Percentiles rank a stretch among this genome's conserved stretches.
phyloP scores from a whole-genome alignment of 2,329 filamentous ascomycete genomes.

The Diaporthe batatas region DNA sequence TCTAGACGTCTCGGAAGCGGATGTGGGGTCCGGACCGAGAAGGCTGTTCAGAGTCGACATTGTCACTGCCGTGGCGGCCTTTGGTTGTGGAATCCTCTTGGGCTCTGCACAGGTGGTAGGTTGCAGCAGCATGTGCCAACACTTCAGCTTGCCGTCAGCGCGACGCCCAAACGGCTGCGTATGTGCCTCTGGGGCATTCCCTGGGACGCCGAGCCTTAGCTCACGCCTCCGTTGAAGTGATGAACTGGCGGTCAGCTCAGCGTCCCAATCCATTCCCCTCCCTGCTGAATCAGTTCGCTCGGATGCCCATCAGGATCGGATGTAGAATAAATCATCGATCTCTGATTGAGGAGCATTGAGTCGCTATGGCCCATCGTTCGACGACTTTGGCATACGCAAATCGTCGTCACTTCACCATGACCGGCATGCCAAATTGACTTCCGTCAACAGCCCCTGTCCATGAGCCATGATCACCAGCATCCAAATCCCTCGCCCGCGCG shows the following conservation, averaged over 20 bases:
- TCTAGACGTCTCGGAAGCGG: conserved; percentile 42
- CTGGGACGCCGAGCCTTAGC: conserved; percentile 36
- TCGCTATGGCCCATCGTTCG: conserved; percentile 20
- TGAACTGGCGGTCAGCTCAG: conserved; percentile 65
- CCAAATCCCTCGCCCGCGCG: conserved; percentile 42
- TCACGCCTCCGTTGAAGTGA: conserved; percentile 44
- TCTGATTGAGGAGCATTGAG: conserved; percentile 3
- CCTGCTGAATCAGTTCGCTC: conserved; percentile 39
- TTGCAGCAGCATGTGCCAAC: conserved; percentile 20
- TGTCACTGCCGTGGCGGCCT: conserved; percentile 27
- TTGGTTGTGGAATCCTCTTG: background rate
- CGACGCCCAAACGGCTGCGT: conserved; percentile 16
- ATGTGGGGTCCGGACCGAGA: conserved; percentile 33
- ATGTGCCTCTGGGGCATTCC: conserved; percentile 27
- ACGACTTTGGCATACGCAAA: conserved; percentile 13
- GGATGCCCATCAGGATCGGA: conserved; percentile 44
- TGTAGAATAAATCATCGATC: conserved; percentile 37
- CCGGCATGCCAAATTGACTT: conserved; percentile 39
- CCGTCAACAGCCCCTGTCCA: conserved; percentile 50
- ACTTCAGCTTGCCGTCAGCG: conserved; percentile 31
- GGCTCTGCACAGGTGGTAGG: conserved; percentile 18
- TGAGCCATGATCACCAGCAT: conserved; percentile 57
- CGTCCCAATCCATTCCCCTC: conserved; percentile 47
- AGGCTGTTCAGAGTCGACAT: conserved; percentile 19
- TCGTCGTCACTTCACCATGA: conserved; percentile 28